Percentiles rank a stretch among this genome's conserved stretches.
phyloP scores from a whole-genome alignment of 768 basidiomycete species.

The Pholiota molesta region DNA sequence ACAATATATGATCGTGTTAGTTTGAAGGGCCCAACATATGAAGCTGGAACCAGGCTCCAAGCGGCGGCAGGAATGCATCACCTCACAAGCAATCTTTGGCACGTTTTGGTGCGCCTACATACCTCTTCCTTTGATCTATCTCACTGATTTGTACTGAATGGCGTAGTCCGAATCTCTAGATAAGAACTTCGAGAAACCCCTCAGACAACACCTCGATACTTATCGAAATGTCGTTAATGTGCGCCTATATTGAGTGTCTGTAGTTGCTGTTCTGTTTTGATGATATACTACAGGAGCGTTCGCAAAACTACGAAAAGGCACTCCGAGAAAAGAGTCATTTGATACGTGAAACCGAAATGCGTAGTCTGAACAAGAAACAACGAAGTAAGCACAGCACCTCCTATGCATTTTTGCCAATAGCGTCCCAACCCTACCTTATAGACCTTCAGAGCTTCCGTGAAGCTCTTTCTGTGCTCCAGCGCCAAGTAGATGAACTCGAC shows the following conservation, averaged over 20 bases:
- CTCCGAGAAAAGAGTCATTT: constrained; percentile 82
- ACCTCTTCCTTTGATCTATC: constrained; percentile 5
- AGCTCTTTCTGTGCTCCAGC: constrained; percentile 78
- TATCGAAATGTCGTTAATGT: constrained; percentile 79
- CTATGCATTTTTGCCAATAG: neutral
- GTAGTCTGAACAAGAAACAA: constrained; percentile 83
- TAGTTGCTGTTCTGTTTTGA: constrained; percentile 4
- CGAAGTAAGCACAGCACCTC: constrained; percentile 57
- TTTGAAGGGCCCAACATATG: constrained; percentile 79
- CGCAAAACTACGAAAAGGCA: constrained; percentile 78
- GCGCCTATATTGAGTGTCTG: constrained; percentile 16
- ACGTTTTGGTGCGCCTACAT: constrained; percentile 69
- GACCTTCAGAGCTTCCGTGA: constrained; percentile 89
- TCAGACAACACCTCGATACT: constrained; percentile 81
- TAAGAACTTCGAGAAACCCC: constrained; percentile 85
- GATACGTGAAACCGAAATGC: constrained; percentile 84
- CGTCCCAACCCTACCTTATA: constrained; percentile 28
- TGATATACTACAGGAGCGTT: constrained; percentile 65
- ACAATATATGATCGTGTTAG: constrained; percentile 35
- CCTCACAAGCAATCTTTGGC: constrained; percentile 91
- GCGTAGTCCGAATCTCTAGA: constrained; percentile 81
- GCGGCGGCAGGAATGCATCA: constrained; percentile 90
- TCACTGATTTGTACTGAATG: constrained; percentile 4
- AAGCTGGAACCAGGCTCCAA: constrained; percentile 79
- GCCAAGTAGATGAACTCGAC: constrained; percentile 92